Conservation (phyloP, 2,329 filamentous ascomycete species). For the Amesomyces nigricolor region DNA sequence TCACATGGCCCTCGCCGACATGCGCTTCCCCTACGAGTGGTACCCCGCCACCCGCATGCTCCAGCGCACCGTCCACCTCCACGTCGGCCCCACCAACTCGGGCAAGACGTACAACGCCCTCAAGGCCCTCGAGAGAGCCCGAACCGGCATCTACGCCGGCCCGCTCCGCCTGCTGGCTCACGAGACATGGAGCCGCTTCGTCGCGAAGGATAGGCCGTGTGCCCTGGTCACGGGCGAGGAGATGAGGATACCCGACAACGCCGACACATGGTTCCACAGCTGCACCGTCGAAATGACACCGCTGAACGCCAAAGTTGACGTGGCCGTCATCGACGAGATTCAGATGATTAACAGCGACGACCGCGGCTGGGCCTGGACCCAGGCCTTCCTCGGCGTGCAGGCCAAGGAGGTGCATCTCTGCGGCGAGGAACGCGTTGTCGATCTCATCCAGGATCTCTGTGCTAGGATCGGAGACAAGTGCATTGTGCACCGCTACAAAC, state of each 20-base stretch:
- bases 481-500: slow-evolving; percentile 74
- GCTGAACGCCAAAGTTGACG: slow-evolving; percentile 58
- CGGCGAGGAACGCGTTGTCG: slow-evolving; percentile 77
- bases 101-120: slow-evolving; percentile 96
- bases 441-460: slow-evolving; percentile 71
- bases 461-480: slow-evolving; percentile 76
- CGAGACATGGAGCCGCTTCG: slow-evolving; percentile 87
- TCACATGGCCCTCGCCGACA: slow-evolving; percentile 66
- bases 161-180: slow-evolving; percentile 84
- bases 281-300: slow-evolving; percentile 90
- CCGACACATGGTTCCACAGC: slow-evolving; percentile 59
- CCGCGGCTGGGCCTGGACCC: slow-evolving; percentile 91
- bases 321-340: slow-evolving; percentile 96
- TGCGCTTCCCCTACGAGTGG: slow-evolving; percentile 89
- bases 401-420: slow-evolving; percentile 90
- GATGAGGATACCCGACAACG: slow-evolving; percentile 59
- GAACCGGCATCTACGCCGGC: slow-evolving; percentile 81
- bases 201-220: slow-evolving; percentile 69
- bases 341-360: slow-evolving; percentile 84
- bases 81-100: slow-evolving; percentile 95
- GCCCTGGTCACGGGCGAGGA: slow-evolving; percentile 90
- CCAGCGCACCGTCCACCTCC: slow-evolving; percentile 79
- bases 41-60: slow-evolving; percentile 76
- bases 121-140: slow-evolving; percentile 70
- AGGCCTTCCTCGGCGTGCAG: slow-evolving; percentile 78